Evolutionary conservation across 2,329 filamentous ascomycete species (phyloP).

Genomic region (Dactylellina parvicollis): DNA sequence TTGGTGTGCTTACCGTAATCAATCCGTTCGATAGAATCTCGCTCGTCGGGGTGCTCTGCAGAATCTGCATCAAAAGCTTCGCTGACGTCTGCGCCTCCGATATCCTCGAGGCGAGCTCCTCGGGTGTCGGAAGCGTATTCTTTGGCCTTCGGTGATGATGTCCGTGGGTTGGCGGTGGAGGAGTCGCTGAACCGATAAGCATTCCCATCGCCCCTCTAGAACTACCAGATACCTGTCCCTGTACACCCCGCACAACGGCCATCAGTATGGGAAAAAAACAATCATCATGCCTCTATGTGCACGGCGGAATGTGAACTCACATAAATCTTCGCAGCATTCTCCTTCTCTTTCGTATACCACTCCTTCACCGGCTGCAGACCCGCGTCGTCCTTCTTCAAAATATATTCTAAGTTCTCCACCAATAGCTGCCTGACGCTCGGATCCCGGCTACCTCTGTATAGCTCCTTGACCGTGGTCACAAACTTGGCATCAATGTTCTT

Average conservation of each 20-base stretch:
- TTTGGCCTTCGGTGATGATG: conserved; percentile 56
- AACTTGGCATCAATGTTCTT: conserved; percentile 88
- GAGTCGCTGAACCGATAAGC: conserved; percentile 28
- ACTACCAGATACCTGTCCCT: conserved; percentile 19
- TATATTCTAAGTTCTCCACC: conserved; percentile 82
- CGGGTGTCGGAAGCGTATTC: conserved; percentile 68
- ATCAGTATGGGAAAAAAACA: too few species aligned
- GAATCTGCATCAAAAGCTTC: conserved; percentile 88
- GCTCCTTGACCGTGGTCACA: conserved; percentile 75
- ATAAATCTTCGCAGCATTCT: conserved; percentile 39
- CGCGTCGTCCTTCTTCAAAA: conserved; percentile 72
- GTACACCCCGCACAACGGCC: neutral
- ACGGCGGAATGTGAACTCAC: conserved; percentile 12
- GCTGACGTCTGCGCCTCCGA: conserved; percentile 92
- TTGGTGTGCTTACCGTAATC: conserved; percentile 66
- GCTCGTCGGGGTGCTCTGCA: conserved; percentile 80
- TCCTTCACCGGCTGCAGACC: conserved; percentile 66
- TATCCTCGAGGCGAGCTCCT: conserved; percentile 82
- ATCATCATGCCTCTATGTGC: too few species aligned
- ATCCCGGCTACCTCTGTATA: conserved; percentile 77
- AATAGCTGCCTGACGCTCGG: conserved; percentile 83
- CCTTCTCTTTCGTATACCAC: conserved; percentile 57
- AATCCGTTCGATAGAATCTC: conserved; percentile 87
- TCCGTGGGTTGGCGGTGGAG: conserved; percentile 24
- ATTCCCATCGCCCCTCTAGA: conserved; percentile 32